These are phyloP conservation scores for Endocarpon pusillum DNA, from an alignment of 495 filamentous ascomycete genomes.

Conservation along the genomic window DNA sequence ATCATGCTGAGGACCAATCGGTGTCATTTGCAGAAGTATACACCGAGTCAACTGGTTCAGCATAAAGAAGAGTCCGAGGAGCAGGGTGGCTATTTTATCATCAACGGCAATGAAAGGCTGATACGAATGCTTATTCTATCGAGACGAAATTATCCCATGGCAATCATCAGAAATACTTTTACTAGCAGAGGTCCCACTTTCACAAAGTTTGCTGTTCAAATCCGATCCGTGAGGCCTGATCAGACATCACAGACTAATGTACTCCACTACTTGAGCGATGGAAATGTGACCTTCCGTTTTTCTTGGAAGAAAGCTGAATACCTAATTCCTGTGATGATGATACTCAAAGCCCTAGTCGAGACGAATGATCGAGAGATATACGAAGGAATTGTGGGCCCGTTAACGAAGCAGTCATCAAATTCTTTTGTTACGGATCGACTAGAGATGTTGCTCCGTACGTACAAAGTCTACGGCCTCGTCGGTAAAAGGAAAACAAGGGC, in stretches of 20 bases:
- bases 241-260: slow-evolving; percentile 97
- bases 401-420: slow-evolving; percentile 61
- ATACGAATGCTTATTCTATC: slow-evolving; percentile 83
- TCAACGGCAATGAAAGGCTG: slow-evolving; percentile 64
- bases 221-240: slow-evolving; percentile 81
- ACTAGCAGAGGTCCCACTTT: slow-evolving; percentile 67
- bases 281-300: slow-evolving; percentile 91
- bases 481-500: slow-evolving; percentile 58
- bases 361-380: slow-evolving; percentile 95
- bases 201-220: slow-evolving; percentile 75
- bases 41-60: slow-evolving; percentile 63
- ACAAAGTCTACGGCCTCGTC: slow-evolving; percentile 74
- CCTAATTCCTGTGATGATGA: slow-evolving; percentile 86
- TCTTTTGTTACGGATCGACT: slow-evolving; percentile 91
- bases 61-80: slow-evolving; percentile 90
- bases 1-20: slow-evolving; percentile 85
- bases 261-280: slow-evolving; percentile 85
- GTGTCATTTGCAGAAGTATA: slow-evolving; percentile 74
- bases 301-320: slow-evolving; percentile 97
- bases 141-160: slow-evolving; percentile 83
- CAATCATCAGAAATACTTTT: slow-evolving; percentile 80
- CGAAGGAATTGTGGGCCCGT: slow-evolving; percentile 65
- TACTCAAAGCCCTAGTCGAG: slow-evolving; percentile 84
- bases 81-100: slow-evolving; percentile 74
- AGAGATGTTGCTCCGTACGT: slow-evolving; percentile 79